These are phyloP conservation scores for Meira nashicola DNA, from an alignment of 1,284 basidiomycete genomes.

Conservation along the genomic window DNA sequence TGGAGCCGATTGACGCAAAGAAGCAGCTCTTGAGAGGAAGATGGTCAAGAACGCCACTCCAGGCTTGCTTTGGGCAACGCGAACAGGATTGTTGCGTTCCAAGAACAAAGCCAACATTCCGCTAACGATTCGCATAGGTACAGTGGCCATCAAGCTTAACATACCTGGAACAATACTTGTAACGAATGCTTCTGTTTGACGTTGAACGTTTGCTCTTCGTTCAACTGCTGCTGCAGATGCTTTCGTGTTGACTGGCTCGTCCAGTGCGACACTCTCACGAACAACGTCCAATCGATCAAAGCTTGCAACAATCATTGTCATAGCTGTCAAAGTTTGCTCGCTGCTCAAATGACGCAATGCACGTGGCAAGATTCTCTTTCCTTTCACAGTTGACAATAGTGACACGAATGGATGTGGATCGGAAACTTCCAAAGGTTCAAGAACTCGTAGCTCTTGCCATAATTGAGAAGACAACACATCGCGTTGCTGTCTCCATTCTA, in stretches of 20 bases:
- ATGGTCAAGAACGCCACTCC: constrained; percentile 87
- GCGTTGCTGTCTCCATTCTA: constrained; percentile 27
- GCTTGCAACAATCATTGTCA: constrained; percentile 87
- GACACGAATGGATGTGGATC: constrained; percentile 97
- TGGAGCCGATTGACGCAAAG: constrained; percentile 65
- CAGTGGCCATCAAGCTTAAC: constrained; percentile 71
- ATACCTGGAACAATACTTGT: constrained; percentile 80
- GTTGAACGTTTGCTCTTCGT: constrained; percentile 65
- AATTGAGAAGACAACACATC: constrained; percentile 54
- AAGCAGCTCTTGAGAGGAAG: constrained; percentile 84
- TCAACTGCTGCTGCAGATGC: neutral
- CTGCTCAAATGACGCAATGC: constrained; percentile 78
- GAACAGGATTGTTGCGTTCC: constrained; percentile 71
- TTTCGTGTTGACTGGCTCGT: constrained; percentile 12
- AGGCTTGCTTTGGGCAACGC: constrained; percentile 69
- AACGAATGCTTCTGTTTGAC: constrained; percentile 82
- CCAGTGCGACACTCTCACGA: constrained; percentile 17
- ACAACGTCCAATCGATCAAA: constrained; percentile 78
- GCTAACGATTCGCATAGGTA: constrained; percentile 73
- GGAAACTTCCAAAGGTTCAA: constrained; percentile 88
- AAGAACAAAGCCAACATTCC: constrained; percentile 80
- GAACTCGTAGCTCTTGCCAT: constrained; percentile 77
- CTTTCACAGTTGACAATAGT: constrained; percentile 80
- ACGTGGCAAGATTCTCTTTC: constrained; percentile 84
- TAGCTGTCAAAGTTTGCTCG: constrained; percentile 74